These are phyloP conservation scores for Suillus variegatus DNA, from an alignment of 768 basidiomycete species.

Conservation along the genomic window DNA sequence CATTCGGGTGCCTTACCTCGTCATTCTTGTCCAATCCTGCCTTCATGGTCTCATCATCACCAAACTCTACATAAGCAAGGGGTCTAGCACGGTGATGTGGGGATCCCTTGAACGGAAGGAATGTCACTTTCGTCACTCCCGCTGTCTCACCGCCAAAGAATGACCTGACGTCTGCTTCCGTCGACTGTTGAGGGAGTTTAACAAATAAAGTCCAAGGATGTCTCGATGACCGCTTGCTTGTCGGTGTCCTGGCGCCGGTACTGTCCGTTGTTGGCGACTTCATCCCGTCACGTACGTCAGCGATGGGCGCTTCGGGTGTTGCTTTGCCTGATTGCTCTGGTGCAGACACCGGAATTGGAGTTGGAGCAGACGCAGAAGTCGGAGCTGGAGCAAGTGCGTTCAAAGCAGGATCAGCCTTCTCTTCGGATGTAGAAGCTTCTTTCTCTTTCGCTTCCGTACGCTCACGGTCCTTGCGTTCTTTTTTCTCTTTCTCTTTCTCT, in stretches of 20 bases:
- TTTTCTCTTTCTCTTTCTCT: slow-evolving; percentile 65
- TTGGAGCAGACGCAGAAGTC: neutral
- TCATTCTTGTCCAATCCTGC: slow-evolving; percentile 73
- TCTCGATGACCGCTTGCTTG: slow-evolving; percentile 57
- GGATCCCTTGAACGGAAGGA: slow-evolving; percentile 20
- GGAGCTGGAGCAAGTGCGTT: neutral
- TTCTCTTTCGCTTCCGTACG: slow-evolving; percentile 42
- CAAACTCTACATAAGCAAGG: slow-evolving; percentile 88
- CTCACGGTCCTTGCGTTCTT: slow-evolving; percentile 61
- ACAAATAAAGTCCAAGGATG: slow-evolving; percentile 89
- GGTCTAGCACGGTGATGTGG: slow-evolving; percentile 53
- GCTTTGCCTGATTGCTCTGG: slow-evolving; percentile 40
- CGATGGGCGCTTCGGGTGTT: slow-evolving; percentile 32
- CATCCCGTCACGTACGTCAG: slow-evolving; percentile 36
- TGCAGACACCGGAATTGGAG: slow-evolving; percentile 2
- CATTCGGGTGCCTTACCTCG: slow-evolving; percentile 48
- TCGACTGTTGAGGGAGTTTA: slow-evolving; percentile 54
- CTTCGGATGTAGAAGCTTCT: slow-evolving; percentile 33
- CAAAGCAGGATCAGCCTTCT: slow-evolving; percentile 32
- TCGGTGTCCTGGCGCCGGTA: slow-evolving; percentile 71
- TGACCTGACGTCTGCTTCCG: slow-evolving; percentile 68
- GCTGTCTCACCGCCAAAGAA: slow-evolving; percentile 74
- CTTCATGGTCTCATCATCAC: slow-evolving; percentile 84
- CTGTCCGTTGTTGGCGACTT: slow-evolving; percentile 63
- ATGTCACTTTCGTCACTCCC: slow-evolving; percentile 68